phyloP scores from a whole-genome alignment of 768 basidiomycete genomes.

The Hericium coralloides region DNA sequence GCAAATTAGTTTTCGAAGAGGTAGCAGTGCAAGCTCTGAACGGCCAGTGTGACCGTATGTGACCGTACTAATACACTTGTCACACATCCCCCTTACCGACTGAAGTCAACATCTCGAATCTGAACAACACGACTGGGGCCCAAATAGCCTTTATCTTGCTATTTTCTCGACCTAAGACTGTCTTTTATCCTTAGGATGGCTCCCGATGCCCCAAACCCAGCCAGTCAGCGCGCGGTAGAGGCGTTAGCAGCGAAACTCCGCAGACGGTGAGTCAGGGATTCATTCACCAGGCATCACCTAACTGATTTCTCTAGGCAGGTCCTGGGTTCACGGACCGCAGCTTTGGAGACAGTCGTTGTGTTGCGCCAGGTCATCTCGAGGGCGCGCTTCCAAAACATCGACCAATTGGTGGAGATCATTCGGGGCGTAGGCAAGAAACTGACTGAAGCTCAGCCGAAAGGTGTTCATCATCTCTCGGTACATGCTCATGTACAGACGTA shows the following conservation, averaged over 20 bases:
- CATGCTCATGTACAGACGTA: slow-evolving; percentile 2
- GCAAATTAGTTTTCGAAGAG: no score
- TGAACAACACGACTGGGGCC: no score
- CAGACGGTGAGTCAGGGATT: slow-evolving; percentile 47
- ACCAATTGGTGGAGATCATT: slow-evolving; percentile 75
- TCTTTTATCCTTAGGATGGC: slow-evolving; percentile 26
- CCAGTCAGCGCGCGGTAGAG: slow-evolving; percentile 56
- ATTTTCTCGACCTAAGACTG: no score
- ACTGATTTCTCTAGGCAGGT: slow-evolving; percentile 54
- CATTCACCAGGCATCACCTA: background rate
- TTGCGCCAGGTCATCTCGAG: slow-evolving; percentile 85
- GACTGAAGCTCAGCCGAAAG: slow-evolving; percentile 92
- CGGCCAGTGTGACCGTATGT: no score
- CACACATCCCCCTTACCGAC: no score
- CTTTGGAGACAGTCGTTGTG: slow-evolving; percentile 82
- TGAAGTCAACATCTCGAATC: no score
- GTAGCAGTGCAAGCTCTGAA: no score
- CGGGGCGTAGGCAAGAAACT: slow-evolving; percentile 71
- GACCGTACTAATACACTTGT: no score
- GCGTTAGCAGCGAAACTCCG: slow-evolving; percentile 59
- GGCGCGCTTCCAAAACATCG: slow-evolving; percentile 79
- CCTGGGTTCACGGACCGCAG: slow-evolving; percentile 83
- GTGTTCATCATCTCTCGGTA: slow-evolving; percentile 29
- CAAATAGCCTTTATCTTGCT: no score
- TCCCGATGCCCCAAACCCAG: slow-evolving; percentile 27